Evolutionary conservation across 768 basidiomycete genomes (phyloP).

Genomic region (Tylopilus plumbeoviolaceoides): DNA sequence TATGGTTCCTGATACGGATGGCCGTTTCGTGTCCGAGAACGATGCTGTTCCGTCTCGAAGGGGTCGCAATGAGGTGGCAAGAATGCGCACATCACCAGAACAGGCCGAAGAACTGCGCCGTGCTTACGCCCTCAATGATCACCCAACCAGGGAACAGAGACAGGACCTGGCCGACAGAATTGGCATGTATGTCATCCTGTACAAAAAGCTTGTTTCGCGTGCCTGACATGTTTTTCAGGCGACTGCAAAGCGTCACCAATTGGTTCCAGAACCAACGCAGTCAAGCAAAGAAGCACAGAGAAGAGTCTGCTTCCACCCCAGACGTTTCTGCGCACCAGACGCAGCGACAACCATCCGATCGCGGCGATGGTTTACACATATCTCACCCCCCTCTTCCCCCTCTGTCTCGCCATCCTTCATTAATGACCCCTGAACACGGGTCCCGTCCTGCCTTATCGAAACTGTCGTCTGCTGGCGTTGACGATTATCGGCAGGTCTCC

Average conservation of each 20-base stretch:
- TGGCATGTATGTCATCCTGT: slow-evolving; percentile 60
- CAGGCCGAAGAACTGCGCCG: slow-evolving; percentile 70
- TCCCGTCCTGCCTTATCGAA: slow-evolving; percentile 11
- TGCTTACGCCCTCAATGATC: slow-evolving; percentile 58
- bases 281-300: slow-evolving; percentile 66
- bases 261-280: slow-evolving; percentile 89
- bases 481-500: slow-evolving; percentile 18
- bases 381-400: slow-evolving; percentile 19
- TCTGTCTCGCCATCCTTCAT: slow-evolving; percentile 30
- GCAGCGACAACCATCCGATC: slow-evolving; percentile 15
- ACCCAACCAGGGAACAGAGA: slow-evolving; percentile 65
- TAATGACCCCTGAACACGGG: slow-evolving; percentile 23
- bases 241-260: slow-evolving; percentile 74
- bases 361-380: slow-evolving; percentile 4
- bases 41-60: slow-evolving; percentile 31
- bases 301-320: slow-evolving; percentile 38
- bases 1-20: slow-evolving; percentile 47
- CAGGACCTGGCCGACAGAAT: slow-evolving; percentile 62
- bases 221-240: slow-evolving; percentile 47
- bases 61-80: slow-evolving; percentile 32
- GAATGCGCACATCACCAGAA: slow-evolving; percentile 57
- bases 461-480: slow-evolving; percentile 10
- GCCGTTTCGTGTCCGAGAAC: slow-evolving; percentile 52
- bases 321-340: slow-evolving; percentile 8
- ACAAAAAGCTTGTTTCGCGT: slow-evolving; percentile 7